Base-by-base conservation (phyloP, 2,329 filamentous ascomycete species). In the Sclerotinia trifoliorum region DNA sequence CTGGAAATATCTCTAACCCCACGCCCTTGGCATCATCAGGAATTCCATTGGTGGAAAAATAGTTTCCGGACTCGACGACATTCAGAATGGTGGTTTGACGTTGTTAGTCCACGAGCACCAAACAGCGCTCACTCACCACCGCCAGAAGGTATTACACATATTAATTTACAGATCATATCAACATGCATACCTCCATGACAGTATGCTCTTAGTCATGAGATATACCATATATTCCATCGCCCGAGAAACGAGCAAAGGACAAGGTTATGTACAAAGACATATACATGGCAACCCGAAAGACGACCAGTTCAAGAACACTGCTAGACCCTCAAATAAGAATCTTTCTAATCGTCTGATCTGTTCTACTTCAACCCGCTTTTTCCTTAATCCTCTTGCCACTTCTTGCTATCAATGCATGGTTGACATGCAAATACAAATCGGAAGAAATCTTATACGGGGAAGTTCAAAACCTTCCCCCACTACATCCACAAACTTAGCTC, bases 31-130 rank as follows among this genome's bases (percentile, higher is more conserved):
- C 65, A 39, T 66, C 21, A 54, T 46, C 35, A 44, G n/a, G 5
- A 17, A 32, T 1, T 15, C 17, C 10, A 66, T 62, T 66, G 65
- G 65, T 61, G 65, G 65, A 62, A 66, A n/a, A 66, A 61, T 42
- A 52, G 6, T n/a, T 61, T 61, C 55, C 65, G 57, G 24, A 21
- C 13, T 61, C 55, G 29, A 62, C 65, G 39, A 66, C 55, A 48
- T 39, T 24, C n/a, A 61, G 19, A 60, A 57, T 17, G 39, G 29
- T 44, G n/a, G 13, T 24, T n/a, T 32, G 42, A 26, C 17, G 51
- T 60, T 21, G 17, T 49, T 15, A 32, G 26, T 29, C 42, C 26
- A 61, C 57, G 48, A 32, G 26, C 48, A 32, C 35, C 52, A 32
- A 57, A 66, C 42, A 58, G 24, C 42, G 7, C 17, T 48, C 51